Conservation (phyloP, 345 rosid species). For the Microcos paniculata region DNA sequence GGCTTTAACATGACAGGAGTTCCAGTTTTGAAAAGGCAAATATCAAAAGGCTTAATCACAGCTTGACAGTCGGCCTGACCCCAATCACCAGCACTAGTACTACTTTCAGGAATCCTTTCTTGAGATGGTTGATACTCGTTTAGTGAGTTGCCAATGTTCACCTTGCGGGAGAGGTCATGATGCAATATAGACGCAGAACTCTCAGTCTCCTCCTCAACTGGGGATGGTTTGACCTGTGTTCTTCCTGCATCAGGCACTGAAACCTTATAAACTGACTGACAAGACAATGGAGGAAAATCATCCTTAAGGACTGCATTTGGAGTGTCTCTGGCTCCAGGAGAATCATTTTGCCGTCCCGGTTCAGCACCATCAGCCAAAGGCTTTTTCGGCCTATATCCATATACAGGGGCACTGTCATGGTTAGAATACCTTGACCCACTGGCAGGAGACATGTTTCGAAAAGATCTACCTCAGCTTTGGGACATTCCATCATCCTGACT, state of each 20-base stretch:
- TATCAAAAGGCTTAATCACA: conserved; percentile 38
- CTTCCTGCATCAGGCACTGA: not conserved
- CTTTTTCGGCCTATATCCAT: conserved; percentile 13
- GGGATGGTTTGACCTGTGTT: not conserved
- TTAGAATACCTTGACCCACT: conserved; percentile 2
- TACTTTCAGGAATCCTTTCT: conserved; percentile 7
- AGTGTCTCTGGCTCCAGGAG: not conserved
- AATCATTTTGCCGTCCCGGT: not conserved
- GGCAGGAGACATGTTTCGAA: not conserved
- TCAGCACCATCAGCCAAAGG: not conserved
- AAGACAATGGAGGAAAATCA: not conserved
- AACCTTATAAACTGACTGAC: not conserved
- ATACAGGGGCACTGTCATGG: not conserved
- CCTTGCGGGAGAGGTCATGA: conserved; percentile 1
- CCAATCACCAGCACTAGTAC: conserved; percentile 9
- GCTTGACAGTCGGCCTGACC: conserved; percentile 14
- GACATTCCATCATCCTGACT: conserved; percentile 12
- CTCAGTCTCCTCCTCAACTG: not conserved
- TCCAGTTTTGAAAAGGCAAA: conserved; percentile 34
- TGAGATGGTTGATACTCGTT: not conserved
- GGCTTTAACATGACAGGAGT: conserved; percentile 40
- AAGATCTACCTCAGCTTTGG: conserved; percentile 19
- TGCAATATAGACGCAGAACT: not conserved
- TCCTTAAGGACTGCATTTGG: not conserved
- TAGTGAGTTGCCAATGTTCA: not conserved